phyloP scores from a whole-genome alignment of 2,329 filamentous ascomycete species.

The Teratosphaeria pseudoeucalypti region DNA sequence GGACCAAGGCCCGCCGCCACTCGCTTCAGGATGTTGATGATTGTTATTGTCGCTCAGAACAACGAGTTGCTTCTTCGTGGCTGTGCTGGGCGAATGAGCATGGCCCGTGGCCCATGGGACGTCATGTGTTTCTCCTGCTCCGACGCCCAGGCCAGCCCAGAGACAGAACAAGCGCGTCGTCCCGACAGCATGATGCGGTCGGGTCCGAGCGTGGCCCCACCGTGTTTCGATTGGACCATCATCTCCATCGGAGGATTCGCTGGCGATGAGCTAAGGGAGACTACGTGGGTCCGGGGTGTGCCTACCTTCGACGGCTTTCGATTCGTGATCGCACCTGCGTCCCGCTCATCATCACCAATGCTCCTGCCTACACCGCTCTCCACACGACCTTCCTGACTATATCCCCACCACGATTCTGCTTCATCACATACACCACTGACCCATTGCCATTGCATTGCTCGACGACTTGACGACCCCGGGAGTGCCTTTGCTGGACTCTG shows the following conservation, averaged over 20 bases:
- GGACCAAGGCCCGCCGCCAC: neutral
- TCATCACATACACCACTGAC: neutral
- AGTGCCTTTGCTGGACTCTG: neutral
- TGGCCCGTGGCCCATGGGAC: neutral
- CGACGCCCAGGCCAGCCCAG: neutral
- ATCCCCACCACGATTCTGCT: neutral
- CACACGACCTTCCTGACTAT: neutral
- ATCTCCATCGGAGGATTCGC: too few relatives aligned
- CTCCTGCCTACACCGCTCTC: neutral
- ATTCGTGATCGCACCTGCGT: neutral
- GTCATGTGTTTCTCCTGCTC: neutral
- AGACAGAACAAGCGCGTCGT: neutral
- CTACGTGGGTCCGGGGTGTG: neutral
- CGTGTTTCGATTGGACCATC: neutral
- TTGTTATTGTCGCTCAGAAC: neutral
- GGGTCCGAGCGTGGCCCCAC: neutral
- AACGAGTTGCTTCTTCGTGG: neutral
- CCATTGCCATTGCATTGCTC: neutral
- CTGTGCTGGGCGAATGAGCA: neutral
- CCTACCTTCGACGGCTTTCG: neutral
- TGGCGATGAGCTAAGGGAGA: neutral
- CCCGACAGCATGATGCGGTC: neutral
- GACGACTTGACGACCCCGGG: neutral
- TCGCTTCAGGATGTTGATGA: neutral
- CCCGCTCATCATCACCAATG: neutral